A percentile compares a stretch with the other conserved stretches of the same genome.
Evolutionary conservation across 352 stramenopile species (phyloP).

Genomic region (Phytophthora meadii): DNA sequence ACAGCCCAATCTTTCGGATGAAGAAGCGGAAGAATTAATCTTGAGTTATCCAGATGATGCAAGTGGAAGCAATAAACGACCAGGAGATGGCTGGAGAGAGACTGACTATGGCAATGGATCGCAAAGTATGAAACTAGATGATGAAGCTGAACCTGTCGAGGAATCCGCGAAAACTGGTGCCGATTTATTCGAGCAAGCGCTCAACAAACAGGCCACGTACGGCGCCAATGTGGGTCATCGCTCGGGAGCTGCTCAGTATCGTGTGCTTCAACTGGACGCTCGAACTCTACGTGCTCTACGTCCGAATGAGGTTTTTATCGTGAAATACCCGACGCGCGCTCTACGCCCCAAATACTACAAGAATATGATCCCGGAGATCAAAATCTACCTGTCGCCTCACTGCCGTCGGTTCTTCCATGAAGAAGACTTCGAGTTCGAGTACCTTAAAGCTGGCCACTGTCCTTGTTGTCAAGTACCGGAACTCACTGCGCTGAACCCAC

Average conservation of each 20-base stretch:
- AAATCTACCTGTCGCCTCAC: constrained; percentile 89
- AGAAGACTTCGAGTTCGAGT: constrained; percentile 96
- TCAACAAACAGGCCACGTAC: constrained; percentile 86
- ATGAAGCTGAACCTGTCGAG: constrained; percentile 44
- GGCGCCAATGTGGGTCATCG: constrained; percentile 55
- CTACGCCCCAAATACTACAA: constrained; percentile 85
- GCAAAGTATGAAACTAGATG: constrained; percentile 85
- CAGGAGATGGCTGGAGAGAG: constrained; percentile 57
- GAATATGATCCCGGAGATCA: constrained; percentile 94
- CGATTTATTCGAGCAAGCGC: constrained; percentile 84
- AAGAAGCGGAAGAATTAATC: constrained; percentile 88
- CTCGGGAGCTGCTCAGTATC: constrained; percentile 62
- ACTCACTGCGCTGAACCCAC: constrained; percentile 42
- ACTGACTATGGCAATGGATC: constrained; percentile 67
- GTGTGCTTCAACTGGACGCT: constrained; percentile 81
- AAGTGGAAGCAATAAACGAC: constrained; percentile 21
- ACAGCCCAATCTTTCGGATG: constrained; percentile 75
- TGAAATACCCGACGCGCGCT: constrained; percentile 85
- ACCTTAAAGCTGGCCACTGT: constrained; percentile 88
- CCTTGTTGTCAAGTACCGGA: constrained; percentile 87
- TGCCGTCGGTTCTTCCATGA: constrained; percentile 96
- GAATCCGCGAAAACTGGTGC: constrained; percentile 37
- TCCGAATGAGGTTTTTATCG: constrained; percentile 88
- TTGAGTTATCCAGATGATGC: constrained; percentile 57
- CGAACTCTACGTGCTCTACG: constrained; percentile 71